phyloP scores from a whole-genome alignment of 495 filamentous ascomycete species.

The Daldinia concentrica region DNA sequence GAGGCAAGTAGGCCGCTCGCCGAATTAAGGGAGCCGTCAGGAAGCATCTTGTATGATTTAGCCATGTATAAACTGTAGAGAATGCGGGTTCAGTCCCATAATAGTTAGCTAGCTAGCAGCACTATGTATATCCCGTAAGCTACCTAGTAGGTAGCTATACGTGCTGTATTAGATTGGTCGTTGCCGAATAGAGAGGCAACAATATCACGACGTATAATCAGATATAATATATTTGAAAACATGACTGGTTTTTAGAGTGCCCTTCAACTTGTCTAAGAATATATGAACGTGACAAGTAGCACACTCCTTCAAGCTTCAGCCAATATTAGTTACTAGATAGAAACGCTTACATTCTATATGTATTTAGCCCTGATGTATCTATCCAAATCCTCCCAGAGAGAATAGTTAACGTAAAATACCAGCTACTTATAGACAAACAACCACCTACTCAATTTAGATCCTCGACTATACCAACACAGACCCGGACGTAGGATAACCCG shows the following conservation, averaged over 20 bases:
- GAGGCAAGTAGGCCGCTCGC: not conserved
- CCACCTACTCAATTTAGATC: too few relatives aligned
- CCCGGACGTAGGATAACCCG: too few relatives aligned
- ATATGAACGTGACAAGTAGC: too few relatives aligned
- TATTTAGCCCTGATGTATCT: too few relatives aligned
- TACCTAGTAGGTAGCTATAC: slow-evolving; percentile 3
- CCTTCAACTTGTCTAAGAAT: too few relatives aligned
- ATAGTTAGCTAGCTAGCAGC: not conserved
- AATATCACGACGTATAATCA: slow-evolving; percentile 9
- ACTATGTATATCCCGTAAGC: slow-evolving; percentile 5
- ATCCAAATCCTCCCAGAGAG: too few relatives aligned
- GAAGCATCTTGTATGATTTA: slow-evolving; percentile 16
- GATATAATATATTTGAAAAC: not conserved
- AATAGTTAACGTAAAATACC: too few relatives aligned
- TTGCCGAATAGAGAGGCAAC: not conserved
- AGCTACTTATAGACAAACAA: too few relatives aligned
- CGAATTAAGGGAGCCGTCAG: not conserved
- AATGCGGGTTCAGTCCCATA: slow-evolving; percentile 2
- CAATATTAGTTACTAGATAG: too few relatives aligned
- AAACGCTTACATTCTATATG: too few relatives aligned
- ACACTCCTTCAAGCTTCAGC: too few relatives aligned
- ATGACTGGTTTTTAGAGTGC: not conserved
- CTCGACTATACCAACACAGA: too few relatives aligned
- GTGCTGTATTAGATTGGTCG: not conserved
- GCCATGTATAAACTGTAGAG: slow-evolving; percentile 6